These are phyloP conservation scores for Passalora sequoiae DNA, from an alignment of 2,329 filamentous ascomycete genomes.

Conservation along the genomic window DNA sequence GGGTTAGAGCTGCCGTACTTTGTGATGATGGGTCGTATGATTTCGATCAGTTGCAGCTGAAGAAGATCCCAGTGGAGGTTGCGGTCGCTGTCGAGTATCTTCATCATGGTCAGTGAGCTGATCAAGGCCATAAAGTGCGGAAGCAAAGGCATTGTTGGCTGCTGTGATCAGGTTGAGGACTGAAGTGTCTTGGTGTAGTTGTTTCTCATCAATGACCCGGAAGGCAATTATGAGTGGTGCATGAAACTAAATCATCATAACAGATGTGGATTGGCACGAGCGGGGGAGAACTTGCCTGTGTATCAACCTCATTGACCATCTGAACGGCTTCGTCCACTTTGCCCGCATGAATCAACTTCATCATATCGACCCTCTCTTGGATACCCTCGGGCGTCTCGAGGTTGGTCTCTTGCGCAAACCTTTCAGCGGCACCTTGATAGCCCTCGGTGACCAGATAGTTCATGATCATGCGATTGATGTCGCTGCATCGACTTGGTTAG, in stretches of 20 bases:
- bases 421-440: conserved; percentile 85
- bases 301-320: conserved; percentile 81
- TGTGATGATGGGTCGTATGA: conserved; percentile 66
- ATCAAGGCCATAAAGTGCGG: background rate
- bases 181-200: conserved; percentile 70
- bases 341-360: conserved; percentile 77
- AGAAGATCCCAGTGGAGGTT: conserved; percentile 84
- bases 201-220: conserved; percentile 84
- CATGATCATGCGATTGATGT: conserved; percentile 91
- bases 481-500: conserved; percentile 58
- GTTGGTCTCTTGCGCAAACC: conserved; percentile 91
- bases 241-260: conserved; percentile 99
- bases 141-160: conserved; percentile 1
- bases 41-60: conserved; percentile 85
- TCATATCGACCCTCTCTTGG: conserved; percentile 72
- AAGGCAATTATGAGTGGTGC: conserved; percentile 97
- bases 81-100: conserved; percentile 84
- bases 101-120: conserved; percentile 15
- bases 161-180: conserved; percentile 73
- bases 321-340: conserved; percentile 82
- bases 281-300: conserved; percentile 64
- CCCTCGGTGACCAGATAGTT: conserved; percentile 96
- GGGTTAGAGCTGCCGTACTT: conserved; percentile 40
- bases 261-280: conserved; percentile 29
- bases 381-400: conserved; percentile 71